phyloP scores from a whole-genome alignment of 2,329 filamentous ascomycete genomes.

The Aspergillus sp. region DNA sequence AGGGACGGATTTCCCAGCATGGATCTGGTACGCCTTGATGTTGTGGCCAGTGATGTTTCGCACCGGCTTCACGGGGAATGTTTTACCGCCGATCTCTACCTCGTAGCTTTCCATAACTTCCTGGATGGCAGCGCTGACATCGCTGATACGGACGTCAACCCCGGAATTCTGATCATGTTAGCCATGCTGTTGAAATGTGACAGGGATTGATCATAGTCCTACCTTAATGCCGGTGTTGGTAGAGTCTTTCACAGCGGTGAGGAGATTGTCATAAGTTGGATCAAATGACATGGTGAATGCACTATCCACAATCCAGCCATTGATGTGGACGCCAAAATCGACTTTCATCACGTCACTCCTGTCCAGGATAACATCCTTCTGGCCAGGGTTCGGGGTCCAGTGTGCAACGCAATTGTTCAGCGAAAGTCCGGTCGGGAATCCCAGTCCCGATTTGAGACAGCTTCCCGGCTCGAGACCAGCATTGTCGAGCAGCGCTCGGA shows the following conservation, averaged over 20 bases:
- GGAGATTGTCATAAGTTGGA: conserved; percentile 70
- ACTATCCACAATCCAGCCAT: conserved; percentile 76
- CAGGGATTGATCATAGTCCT: background rate
- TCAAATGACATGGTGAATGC: conserved; percentile 79
- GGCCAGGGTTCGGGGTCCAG: conserved; percentile 57
- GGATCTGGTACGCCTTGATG: conserved; percentile 55
- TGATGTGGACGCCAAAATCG: conserved; percentile 79
- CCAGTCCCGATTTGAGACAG: conserved; percentile 52
- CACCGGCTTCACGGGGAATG: conserved; percentile 56
- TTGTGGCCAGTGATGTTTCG: conserved; percentile 57
- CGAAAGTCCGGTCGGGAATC: conserved; percentile 56
- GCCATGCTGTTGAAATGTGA: background rate
- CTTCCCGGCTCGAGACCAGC: conserved; percentile 54
- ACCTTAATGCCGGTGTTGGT: conserved; percentile 53
- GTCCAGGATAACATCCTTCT: conserved; percentile 69
- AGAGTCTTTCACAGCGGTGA: conserved; percentile 59
- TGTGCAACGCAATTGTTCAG: conserved; percentile 57
- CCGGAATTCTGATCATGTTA: conserved; percentile 46
- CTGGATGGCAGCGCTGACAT: conserved; percentile 59
- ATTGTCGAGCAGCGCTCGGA: conserved; percentile 52
- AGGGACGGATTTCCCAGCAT: conserved; percentile 57
- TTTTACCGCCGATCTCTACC: conserved; percentile 54
- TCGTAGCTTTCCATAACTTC: conserved; percentile 65
- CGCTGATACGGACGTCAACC: conserved; percentile 54
- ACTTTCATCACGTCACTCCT: conserved; percentile 78